Conservation (phyloP, 192 early-diverging fungal genomes). For the Podila horticola region DNA sequence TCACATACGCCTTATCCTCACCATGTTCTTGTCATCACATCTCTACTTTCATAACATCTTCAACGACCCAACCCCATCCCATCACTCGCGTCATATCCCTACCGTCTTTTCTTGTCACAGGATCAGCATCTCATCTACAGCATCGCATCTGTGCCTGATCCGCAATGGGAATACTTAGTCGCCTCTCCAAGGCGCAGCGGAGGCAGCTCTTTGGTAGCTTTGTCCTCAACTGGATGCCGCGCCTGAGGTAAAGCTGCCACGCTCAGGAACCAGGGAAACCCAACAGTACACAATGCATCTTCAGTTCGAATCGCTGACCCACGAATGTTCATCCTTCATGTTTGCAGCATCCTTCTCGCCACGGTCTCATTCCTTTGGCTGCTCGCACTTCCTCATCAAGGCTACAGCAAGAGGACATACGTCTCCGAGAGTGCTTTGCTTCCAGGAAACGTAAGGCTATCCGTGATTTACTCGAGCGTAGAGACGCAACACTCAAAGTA, state of each 20-base stretch:
- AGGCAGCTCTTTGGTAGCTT: conserved; percentile 34
- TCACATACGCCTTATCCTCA: neutral
- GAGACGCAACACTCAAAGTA: no score
- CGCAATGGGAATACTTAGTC: conserved; percentile 32
- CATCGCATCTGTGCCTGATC: neutral
- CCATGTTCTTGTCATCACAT: neutral
- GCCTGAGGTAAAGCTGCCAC: conserved; percentile 17
- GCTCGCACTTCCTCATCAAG: conserved; percentile 68
- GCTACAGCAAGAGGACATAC: conserved; percentile 73
- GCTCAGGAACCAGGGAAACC: neutral
- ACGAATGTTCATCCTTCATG: neutral
- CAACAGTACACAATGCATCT: neutral
- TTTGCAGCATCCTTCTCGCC: conserved; percentile 64
- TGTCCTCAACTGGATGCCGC: conserved; percentile 38
- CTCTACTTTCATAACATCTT: neutral
- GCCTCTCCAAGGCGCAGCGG: conserved; percentile 37
- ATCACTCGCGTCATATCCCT: no score
- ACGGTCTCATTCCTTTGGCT: conserved; percentile 71
- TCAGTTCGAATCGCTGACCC: neutral
- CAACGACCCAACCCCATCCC: no score
- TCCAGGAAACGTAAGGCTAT: conserved; percentile 66
- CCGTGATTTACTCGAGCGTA: no score
- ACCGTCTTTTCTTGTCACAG: no score
- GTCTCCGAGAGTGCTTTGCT: conserved; percentile 84
- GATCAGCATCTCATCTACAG: neutral